Base-by-base conservation (phyloP, 2,329 filamentous ascomycete genomes). In the Ilyonectria mors-panacis region DNA sequence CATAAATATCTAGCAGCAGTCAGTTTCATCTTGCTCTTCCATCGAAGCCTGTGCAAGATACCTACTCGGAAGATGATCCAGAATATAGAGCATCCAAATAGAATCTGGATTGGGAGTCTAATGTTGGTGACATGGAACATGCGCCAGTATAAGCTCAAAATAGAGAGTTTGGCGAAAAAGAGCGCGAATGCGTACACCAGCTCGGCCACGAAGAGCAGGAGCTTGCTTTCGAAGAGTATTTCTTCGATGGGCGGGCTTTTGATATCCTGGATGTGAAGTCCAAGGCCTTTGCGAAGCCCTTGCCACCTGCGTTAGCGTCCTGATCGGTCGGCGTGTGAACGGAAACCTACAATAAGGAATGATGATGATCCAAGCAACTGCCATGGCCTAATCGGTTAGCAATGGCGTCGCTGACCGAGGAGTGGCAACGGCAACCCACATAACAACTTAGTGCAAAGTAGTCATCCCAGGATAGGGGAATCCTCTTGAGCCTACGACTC, bases 61-160 rank as follows among this genome's bases (percentile, higher is more conserved):
- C 73, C n/a, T 23, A 75, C 73, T 47, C 77, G 67, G n/a, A 77
- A 69, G 28, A 73, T 72, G 33, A 78, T 73, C 77, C 77, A 79
- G 13, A 77, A 63, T 17, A 75, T 1, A 0, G 75, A 71, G 8
- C 62, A 66, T 0, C 28, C 71, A 21, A 71, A 67, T 2, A 79
- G 45, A 10, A 78, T 70, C 45, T 73, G 69, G 26, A 79, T 78
- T 0, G 76, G 72, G 0, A 76, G 63, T 12, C 71, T 71, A 63
- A 74, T 74, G 35, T 70, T 73, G 17, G 68, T 73, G 19, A 74
- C 70, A 10, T 70, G 68, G 19, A 79, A 79, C 61, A 79, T 70
- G 26, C 78, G 75, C 75, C 74, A 78, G 70, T 79, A 79, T 23
- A 79, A 75, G 21, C 60, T 69, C 8, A 79, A 65, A 13, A 79